Percentiles rank a stretch among this genome's conserved stretches.
Evolutionary conservation across 805 yeast genomes (phyloP).

Genomic region (Candida cerambycidarum): DNA sequence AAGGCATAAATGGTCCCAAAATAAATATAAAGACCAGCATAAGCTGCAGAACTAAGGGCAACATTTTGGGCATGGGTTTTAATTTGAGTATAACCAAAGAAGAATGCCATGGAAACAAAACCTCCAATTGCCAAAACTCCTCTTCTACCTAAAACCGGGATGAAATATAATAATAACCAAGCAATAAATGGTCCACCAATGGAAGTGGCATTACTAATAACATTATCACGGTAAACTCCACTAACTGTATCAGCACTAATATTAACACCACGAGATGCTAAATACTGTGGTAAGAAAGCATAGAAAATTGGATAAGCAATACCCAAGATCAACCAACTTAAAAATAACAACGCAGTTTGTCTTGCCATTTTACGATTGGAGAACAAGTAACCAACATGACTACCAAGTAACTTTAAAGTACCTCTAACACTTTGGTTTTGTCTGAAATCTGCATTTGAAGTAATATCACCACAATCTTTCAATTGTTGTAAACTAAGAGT

Average conservation of each 20-base stretch:
- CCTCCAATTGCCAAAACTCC: conserved; percentile 59
- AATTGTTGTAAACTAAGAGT: conserved; percentile 49
- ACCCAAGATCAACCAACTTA: conserved; percentile 58
- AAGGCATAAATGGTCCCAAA: conserved; percentile 35
- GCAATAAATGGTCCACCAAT: conserved; percentile 57
- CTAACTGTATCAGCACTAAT: conserved; percentile 38
- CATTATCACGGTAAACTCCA: conserved; percentile 48
- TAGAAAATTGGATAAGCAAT: conserved; percentile 54
- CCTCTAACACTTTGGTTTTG: conserved; percentile 22
- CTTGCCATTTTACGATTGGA: conserved; percentile 39
- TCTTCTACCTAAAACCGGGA: conserved; percentile 47
- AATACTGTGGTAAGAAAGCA: conserved; percentile 53
- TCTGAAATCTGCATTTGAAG: conserved; percentile 20
- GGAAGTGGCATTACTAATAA: conserved; percentile 47
- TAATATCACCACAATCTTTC: conserved; percentile 41
- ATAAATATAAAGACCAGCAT: conserved; percentile 40
- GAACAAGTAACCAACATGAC: conserved; percentile 47
- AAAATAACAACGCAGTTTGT: conserved; percentile 38
- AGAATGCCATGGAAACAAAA: conserved; percentile 51
- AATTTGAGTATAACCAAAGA: conserved; percentile 64
- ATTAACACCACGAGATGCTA: conserved; percentile 51
- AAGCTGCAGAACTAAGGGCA: conserved; percentile 39
- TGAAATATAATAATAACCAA: conserved; percentile 31
- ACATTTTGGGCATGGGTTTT: conserved; percentile 51
- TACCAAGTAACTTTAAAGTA: conserved; percentile 20